Conservation (phyloP, 2,329 filamentous ascomycete species). For the Colletotrichum incanum region DNA sequence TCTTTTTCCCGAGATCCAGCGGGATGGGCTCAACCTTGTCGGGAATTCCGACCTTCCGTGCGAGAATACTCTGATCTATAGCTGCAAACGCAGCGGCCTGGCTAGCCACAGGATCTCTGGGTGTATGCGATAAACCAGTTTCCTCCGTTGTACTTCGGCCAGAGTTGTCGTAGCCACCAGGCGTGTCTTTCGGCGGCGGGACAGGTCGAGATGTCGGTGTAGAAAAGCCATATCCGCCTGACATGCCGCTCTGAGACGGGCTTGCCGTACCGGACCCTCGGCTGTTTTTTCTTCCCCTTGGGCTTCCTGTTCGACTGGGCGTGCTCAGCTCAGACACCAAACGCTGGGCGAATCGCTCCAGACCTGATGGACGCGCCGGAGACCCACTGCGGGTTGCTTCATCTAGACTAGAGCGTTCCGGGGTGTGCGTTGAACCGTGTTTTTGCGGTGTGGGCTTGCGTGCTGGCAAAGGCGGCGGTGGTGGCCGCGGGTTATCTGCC, state of each 20-base stretch:
- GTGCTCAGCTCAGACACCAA: constrained; percentile 73
- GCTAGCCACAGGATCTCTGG: constrained; percentile 57
- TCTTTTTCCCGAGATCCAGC: constrained; percentile 59
- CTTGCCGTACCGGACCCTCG: constrained; percentile 51
- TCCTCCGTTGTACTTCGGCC: constrained; percentile 49
- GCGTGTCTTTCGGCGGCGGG: constrained; percentile 61
- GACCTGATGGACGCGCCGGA: constrained; percentile 67
- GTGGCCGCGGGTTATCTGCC: constrained; percentile 62
- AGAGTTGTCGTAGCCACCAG: constrained; percentile 56
- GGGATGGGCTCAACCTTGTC: constrained; percentile 63
- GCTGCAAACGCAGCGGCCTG: constrained; percentile 75
- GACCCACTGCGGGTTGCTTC: constrained; percentile 64
- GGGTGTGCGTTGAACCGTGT: constrained; percentile 51
- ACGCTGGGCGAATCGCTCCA: constrained; percentile 76
- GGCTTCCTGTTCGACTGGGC: constrained; percentile 66
- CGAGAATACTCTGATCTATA: constrained; percentile 74
- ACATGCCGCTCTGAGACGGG: constrained; percentile 50
- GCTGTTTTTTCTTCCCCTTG: constrained; percentile 66
- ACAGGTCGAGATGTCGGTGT: constrained; percentile 55
- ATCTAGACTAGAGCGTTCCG: constrained; percentile 62
- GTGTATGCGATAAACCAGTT: constrained; percentile 24
- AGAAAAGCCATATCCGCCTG: constrained; percentile 49
- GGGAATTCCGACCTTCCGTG: constrained; percentile 68
- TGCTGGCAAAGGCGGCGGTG: constrained; percentile 48
- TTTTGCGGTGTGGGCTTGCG: constrained; percentile 43